phyloP scores from a whole-genome alignment of 2,329 filamentous ascomycete genomes.

The Diaporthe eres region DNA sequence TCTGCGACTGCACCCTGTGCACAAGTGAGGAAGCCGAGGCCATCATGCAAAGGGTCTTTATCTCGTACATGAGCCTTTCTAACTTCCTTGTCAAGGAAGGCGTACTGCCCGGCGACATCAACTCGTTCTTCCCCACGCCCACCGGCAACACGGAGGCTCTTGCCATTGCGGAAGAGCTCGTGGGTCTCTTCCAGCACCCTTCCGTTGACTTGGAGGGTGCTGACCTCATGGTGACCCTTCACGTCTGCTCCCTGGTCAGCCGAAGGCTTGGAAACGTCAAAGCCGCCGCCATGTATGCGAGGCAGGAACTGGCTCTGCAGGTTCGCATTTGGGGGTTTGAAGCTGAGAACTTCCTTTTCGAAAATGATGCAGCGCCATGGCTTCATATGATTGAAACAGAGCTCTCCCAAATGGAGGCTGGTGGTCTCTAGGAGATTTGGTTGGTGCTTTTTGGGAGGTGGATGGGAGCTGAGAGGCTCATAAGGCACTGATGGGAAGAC shows the following conservation, averaged over 20 bases:
- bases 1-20: constrained; percentile 30
- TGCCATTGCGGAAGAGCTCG: background rate
- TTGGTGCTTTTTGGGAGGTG: background rate
- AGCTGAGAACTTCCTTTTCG: background rate
- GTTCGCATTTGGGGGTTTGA: constrained; percentile 1
- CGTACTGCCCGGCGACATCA: background rate
- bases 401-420: background rate
- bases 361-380: too few species aligned
- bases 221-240: background rate
- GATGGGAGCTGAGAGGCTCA: background rate
- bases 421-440: background rate
- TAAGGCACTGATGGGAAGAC: background rate
- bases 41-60: background rate
- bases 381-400: background rate
- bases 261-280: background rate
- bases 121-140: background rate
- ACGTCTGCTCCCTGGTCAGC: background rate
- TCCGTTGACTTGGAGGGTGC: background rate
- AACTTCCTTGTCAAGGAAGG: background rate
- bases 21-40: background rate
- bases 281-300: background rate
- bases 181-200: constrained; percentile 27
- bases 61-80: background rate
- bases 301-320: background rate
- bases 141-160: background rate